Base-by-base conservation (phyloP, 1,284 basidiomycete genomes). In the Moesziomyces globuligerus region DNA sequence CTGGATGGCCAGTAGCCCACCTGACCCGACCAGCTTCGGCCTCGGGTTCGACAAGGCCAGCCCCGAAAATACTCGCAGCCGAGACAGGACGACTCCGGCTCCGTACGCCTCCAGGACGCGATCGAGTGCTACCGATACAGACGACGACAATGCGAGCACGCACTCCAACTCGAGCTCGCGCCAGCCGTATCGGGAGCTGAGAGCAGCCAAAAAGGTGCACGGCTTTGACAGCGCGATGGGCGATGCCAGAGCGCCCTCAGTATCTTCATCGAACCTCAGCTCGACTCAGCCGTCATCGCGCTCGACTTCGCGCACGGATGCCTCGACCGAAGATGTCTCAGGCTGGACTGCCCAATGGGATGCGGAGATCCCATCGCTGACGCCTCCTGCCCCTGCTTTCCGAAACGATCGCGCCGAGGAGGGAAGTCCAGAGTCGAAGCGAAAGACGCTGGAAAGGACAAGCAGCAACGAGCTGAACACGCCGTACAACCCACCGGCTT, bases 1-100 rank as follows among this genome's bases (percentile, higher is more conserved):
- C 1, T 74, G 72, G 72, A 44, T 72, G 4, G 65, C 67, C 17
- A 69, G 64, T 51, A 70, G 65, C 47, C 68, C 68, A 8, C 68
- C 68, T 4, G 72, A 74, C 34, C 72, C 72, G 2, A 62, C 64
- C 7, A 67, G 65, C 36, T 54, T 68, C 23, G 72, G 72, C 10
- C 57, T 68, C 1, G 72, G 72, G 13, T 53, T 72, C 41, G 70
- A 72, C 45, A 60, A 50, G 46, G 43, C 60, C 2, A 72, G 64
- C 37, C 69, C 62, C 2, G 69, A 72, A 23, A 50, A 67, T 23
- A 51, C 45, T 6, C 55, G 52, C 47, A 51, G 39, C 24, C 47
- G 50, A 3, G 50, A 55, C 49, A 56, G 55, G 57, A 46, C 52
- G 9, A 43, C 23, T 15, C 37, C 52, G 37, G 13, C 55, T 11